Conservation (phyloP, 306 rosid genomes). For the Canavalia ensiformis region DNA sequence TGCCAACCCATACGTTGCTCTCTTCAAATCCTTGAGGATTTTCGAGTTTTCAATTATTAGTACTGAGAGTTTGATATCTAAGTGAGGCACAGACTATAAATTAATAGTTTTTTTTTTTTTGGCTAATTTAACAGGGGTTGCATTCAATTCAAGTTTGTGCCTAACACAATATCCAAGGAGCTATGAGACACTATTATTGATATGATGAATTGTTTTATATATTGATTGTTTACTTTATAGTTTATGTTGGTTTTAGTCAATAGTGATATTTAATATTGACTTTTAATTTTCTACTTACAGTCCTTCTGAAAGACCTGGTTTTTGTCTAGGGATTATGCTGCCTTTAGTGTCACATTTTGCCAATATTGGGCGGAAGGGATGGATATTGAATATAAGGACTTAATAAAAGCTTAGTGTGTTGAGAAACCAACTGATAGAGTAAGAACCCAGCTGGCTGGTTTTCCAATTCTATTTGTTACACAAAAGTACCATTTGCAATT, state of each 20-base stretch:
- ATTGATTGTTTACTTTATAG: not conserved
- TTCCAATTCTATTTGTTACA: constrained; percentile 19
- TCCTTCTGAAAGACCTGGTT: constrained; percentile 11
- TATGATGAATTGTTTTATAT: constrained; percentile 22
- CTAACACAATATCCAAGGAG: not conserved
- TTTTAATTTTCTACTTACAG: constrained; percentile 21
- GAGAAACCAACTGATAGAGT: constrained; percentile 2
- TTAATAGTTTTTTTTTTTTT: not conserved
- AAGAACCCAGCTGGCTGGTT: constrained; percentile 14
- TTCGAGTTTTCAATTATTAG: constrained; percentile 17
- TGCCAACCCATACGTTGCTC: not conserved
- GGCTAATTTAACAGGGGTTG: constrained; percentile 12
- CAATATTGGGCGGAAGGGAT: not conserved
- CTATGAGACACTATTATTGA: not conserved
- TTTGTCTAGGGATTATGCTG: not conserved
- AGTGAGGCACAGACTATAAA: not conserved
- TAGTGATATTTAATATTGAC: not conserved
- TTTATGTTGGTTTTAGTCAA: not conserved
- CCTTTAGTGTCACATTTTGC: constrained; percentile 7
- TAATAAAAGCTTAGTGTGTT: constrained; percentile 6
- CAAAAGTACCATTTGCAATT: not conserved
- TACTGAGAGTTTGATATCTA: not conserved
- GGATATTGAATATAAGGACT: constrained; percentile 5
- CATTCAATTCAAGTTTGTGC: not conserved
- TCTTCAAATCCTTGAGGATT: constrained; percentile 14